A percentile compares a stretch with the other conserved stretches of the same genome.
These are phyloP conservation scores for Penicillium lividum DNA, from an alignment of 495 filamentous ascomycete genomes.

Conservation along the genomic window DNA sequence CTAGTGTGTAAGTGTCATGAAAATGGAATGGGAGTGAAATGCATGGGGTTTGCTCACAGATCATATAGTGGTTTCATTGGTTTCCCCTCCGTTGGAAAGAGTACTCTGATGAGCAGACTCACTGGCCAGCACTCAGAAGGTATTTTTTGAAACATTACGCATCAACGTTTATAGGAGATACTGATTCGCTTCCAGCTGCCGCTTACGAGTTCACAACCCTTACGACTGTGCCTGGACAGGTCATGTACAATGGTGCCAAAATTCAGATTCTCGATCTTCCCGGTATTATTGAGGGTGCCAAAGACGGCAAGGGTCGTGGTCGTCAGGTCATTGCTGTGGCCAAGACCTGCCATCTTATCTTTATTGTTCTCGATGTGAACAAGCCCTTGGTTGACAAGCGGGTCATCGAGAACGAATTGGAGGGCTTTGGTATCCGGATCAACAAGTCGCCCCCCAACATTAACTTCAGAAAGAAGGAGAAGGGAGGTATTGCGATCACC, in stretches of 20 bases:
- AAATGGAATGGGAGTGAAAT: neutral
- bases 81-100: constrained; percentile 97
- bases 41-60: neutral
- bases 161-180: neutral
- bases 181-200: constrained; percentile 57
- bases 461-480: constrained; percentile 98
- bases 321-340: constrained; percentile 98
- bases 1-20: constrained; percentile 72
- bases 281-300: constrained; percentile 97
- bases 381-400: constrained; percentile 97
- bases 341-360: constrained; percentile 98
- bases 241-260: constrained; percentile 94
- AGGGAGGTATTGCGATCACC: constrained; percentile 92
- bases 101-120: constrained; percentile 90
- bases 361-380: constrained; percentile 98
- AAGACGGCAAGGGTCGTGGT: constrained; percentile 97
- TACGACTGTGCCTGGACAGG: constrained; percentile 95
- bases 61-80: constrained; percentile 57
- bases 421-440: constrained; percentile 96
- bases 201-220: constrained; percentile 99
- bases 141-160: constrained; percentile 25
- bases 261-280: constrained; percentile 99
- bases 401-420: constrained; percentile 93
- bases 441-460: constrained; percentile 98
- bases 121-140: constrained; percentile 96